phyloP scores from a whole-genome alignment of 805 yeast species.

The Yarrowia sp. region DNA sequence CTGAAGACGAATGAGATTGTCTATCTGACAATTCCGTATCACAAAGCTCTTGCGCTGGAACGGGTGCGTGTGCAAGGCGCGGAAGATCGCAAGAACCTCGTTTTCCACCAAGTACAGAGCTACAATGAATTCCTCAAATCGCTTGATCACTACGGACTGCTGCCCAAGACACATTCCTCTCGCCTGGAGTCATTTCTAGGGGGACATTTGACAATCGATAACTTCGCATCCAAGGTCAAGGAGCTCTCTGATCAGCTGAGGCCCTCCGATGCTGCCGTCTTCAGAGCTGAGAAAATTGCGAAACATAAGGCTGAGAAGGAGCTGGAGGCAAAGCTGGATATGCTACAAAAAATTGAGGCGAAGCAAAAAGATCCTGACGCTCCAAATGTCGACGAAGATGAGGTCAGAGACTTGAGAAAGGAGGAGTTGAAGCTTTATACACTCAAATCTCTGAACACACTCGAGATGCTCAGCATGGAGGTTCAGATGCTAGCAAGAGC shows the following conservation, averaged over 20 bases:
- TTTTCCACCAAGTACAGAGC: conserved; percentile 26
- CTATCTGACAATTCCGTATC: conserved; percentile 57
- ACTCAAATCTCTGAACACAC: conserved; percentile 50
- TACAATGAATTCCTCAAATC: conserved; percentile 32
- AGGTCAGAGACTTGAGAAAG: conserved; percentile 51
- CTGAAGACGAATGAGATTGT: conserved; percentile 59
- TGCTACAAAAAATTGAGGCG: conserved; percentile 28
- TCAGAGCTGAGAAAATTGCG: conserved; percentile 70
- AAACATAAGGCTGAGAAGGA: conserved; percentile 59
- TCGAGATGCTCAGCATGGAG: conserved; percentile 65
- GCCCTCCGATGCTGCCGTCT: conserved; percentile 40
- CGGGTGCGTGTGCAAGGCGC: conserved; percentile 28
- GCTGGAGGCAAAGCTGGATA: conserved; percentile 45
- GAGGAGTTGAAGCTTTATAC: conserved; percentile 54
- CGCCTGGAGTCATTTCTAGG: conserved; percentile 21
- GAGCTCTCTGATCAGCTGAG: conserved; percentile 26
- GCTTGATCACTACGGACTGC: conserved; percentile 31
- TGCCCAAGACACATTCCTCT: conserved; percentile 27
- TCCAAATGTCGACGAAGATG: conserved; percentile 57
- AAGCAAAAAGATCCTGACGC: neutral
- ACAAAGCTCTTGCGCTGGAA: conserved; percentile 47
- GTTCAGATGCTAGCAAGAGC: conserved; percentile 53
- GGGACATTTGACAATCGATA: neutral
- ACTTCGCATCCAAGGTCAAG: conserved; percentile 2
- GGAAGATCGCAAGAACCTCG: conserved; percentile 17